phyloP scores from a whole-genome alignment of 495 filamentous ascomycete genomes.

The Daldinia loculata region DNA sequence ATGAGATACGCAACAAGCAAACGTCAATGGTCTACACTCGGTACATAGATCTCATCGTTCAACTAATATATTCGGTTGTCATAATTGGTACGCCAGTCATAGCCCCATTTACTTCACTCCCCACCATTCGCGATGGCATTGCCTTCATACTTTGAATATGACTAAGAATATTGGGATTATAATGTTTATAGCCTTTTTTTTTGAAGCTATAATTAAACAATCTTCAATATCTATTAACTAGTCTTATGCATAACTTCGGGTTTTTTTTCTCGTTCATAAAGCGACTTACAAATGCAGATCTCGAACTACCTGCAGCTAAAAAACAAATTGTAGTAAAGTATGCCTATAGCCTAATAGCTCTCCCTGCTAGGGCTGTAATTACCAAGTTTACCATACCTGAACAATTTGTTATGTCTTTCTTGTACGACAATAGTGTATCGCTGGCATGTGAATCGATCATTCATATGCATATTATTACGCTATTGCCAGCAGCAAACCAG shows the following conservation, averaged over 20 bases:
- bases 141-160: background rate
- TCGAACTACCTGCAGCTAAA: background rate
- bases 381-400: background rate
- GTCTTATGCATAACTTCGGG: background rate
- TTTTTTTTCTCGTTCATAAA: background rate
- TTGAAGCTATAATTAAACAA: background rate
- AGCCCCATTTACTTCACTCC: background rate
- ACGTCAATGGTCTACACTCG: constrained; percentile 1
- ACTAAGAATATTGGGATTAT: background rate
- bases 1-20: constrained; percentile 15
- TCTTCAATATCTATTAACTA: background rate
- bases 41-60: background rate
- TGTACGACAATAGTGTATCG: constrained; percentile 10
- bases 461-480: constrained; percentile 9
- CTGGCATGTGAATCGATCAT: constrained; percentile 28
- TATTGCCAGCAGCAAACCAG: constrained; percentile 9
- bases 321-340: background rate
- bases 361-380: background rate
- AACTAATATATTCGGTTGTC: background rate
- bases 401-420: constrained; percentile 30
- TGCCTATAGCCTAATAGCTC: background rate
- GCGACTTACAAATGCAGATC: background rate
- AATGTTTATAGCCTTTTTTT: background rate
- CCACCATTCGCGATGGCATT: background rate
- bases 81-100: background rate